Base-by-base conservation (phyloP, 2,329 filamentous ascomycete species). In the Tolypocladium tropicale region DNA sequence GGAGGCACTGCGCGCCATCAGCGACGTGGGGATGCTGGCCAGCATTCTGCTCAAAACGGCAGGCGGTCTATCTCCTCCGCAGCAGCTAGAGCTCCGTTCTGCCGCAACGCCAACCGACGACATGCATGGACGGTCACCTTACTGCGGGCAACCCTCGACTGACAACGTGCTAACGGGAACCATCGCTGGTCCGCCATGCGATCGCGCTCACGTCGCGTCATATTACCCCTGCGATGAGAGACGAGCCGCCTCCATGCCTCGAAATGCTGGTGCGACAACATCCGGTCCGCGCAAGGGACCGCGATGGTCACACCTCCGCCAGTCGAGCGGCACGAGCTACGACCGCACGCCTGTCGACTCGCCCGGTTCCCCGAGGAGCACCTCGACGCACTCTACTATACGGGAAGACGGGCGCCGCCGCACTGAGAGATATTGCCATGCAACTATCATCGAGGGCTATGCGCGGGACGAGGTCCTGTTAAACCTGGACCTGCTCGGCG, bases 391-490 rank as follows among this genome's bases (percentile, higher is more conserved):
- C 60, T 80, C 79, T 18, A 80, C 80, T 10, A 65, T 70, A 41
- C 68, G 63, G 46, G 70, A 72, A 34, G 66, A 68, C 53, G 68
- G 65, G 58, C 61, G 66, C 41, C 69, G 67, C 51, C 54, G 51
- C 32, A 6, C 70, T 21, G 78, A 81, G 62, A 73, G 78, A 33
- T 72, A 72, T 60, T 83, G 79, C 62, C 78, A 73, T 48, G 76
- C 84, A 55, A 77, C 77, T 10, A 77, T 84, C 62, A 88, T 92
- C 68, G 89, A 95, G 61, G 83, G 81, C 46, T 87, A 91, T 64
- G 85, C 86, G 10, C 81, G 80, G 56, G 89, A 95, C 64, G 89
- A 93, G 63, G 85, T 94, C 49, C 77, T 94, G 25, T 79, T 95
- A 65, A 94, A 93, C 67, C 78, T 86, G 57, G 84, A 89, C 56